Conservation (phyloP, 108 stramenopile species). For the Nannochloropsis gaditana region DNA sequence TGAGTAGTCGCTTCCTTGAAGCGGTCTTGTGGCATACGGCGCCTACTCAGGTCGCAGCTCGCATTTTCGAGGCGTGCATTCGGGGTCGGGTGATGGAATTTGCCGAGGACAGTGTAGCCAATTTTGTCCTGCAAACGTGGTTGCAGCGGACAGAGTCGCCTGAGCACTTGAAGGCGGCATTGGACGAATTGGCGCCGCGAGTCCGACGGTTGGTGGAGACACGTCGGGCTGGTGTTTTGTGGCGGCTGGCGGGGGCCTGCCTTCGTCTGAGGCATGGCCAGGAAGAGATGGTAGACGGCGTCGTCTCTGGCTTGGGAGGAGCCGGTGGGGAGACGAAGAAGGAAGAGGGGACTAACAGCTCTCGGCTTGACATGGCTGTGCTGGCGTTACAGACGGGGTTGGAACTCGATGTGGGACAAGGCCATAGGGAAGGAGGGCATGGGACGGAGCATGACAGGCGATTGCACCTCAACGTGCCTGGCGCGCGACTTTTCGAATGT, state of each 20-base stretch:
- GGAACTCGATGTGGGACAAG: constrained; percentile 22
- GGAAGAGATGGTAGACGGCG: not conserved
- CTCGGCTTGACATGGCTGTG: constrained; percentile 21
- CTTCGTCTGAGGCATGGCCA: constrained; percentile 29
- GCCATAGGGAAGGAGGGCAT: constrained; percentile 17
- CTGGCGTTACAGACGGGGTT: constrained; percentile 35
- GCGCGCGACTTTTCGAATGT: constrained; percentile 39
- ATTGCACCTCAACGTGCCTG: constrained; percentile 34
- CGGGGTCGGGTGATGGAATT: constrained; percentile 29
- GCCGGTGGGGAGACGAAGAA: not conserved
- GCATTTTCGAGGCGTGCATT: not conserved
- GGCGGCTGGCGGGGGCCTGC: constrained; percentile 43
- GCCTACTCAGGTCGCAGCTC: not conserved
- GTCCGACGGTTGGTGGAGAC: constrained; percentile 25
- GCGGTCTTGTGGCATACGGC: constrained; percentile 41
- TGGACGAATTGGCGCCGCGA: constrained; percentile 18
- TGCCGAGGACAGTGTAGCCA: constrained; percentile 42
- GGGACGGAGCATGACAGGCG: constrained; percentile 15
- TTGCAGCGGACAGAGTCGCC: constrained; percentile 33
- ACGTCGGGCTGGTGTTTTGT: constrained; percentile 39
- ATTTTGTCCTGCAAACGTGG: constrained; percentile 39
- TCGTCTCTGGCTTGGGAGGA: not conserved
- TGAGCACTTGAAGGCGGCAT: constrained; percentile 13
- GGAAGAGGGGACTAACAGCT: not conserved
- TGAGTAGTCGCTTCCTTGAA: constrained; percentile 39